Base-by-base conservation (phyloP, 148 eudicot species). In the Gaultheria prostrata region DNA sequence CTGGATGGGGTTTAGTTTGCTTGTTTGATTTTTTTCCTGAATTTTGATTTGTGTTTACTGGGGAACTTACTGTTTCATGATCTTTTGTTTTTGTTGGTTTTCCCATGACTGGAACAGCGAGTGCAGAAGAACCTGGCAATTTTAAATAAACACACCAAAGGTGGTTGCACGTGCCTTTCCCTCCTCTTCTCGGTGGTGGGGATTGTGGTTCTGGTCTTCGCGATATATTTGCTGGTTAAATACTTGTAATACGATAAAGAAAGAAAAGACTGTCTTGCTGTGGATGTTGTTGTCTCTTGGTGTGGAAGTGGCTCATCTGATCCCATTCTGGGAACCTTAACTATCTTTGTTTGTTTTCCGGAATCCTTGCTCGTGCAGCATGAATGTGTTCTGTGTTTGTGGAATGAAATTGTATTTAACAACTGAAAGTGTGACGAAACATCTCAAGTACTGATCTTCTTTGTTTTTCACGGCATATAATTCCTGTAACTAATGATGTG, bases 121-220 rank as follows among this genome's bases (percentile, higher is more conserved):
- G 89, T 93, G n/a, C 97, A 93, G 87, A 92, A 82, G 87, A 90
- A 83, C 74, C 86, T 95, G 82, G 95, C 91, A 10, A 85, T 87
- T 48, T 84, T 95, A 86, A 95, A 87, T 80, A 93, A 90, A 85
- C 91, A 88, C 85, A 90, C 94, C 84, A 92, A 90, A 88, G 92
- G 92, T 72, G 89, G 94, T 53, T 93, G 98, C 90, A 87, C 98
- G 35, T 93, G 95, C 88, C 18, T 89, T 80, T 88, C 90, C 87
- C 84, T 93, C 72, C 77, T 90, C 61, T 75, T 91, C 70, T 89
- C 94, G 3, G 94, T 89, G 50, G 76, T 87, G 43, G 97, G 94
- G 79, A 89, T 95, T 79, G 88, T 90, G 39, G 82, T 85, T 77
- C 85, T 92, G 84, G 53, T 92, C 76, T 85, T 90, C 1, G 89